Evolutionary conservation across 768 basidiomycete genomes (phyloP), one percentile per base, ranked within the genome.

Genomic region (Hericium alpestre): DNA sequence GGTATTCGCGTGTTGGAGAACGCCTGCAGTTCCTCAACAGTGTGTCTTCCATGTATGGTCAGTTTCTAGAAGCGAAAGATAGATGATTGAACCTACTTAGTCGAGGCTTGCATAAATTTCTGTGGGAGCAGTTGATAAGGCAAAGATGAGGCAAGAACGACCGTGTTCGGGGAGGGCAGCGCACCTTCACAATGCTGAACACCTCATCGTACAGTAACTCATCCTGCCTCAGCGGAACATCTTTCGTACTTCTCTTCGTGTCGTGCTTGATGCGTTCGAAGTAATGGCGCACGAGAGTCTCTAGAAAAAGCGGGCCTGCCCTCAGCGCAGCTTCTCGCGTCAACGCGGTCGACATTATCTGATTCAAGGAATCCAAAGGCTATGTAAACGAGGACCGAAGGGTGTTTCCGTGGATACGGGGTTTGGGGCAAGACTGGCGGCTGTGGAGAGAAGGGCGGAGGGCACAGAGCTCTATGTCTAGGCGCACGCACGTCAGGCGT

Each of bases 261-360:
- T 59, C 58, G 9, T 20, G 47, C 41, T 56, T 61, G 51, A 81
- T 68, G 13, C 82, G 78, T 47, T 86, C 84, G 51, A 93, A 80
- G 68, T 91, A 94, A 66, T 93, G 91, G 67, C 86, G 87, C 65
- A 92, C 76, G n/a, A 92, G 76, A 0, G 87, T 90, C 62, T 84
- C 86, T 20, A 90, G 66, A 38, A 89, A 74, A 54, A 89, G 68
- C 4, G 88, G 87, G 0, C 84, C 88, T n/a, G 87, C 72, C 64
- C 74, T 78, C 58, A 88, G 69, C 40, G 84, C 80, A 25, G 81
- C 79, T 54, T 81, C 75, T 37, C 83, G 74, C 38, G 84, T 79
- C 43, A 90, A 75, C 18, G 84, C 66, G 66, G 83, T 88, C 3
- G 46, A 51, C 58, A 63, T 64, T n/a, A 38, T 39, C 16, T 8